A percentile compares a stretch with the other conserved stretches of the same genome.
phyloP scores from a whole-genome alignment of 1,284 basidiomycete species.

The Coriolopsis trogii region DNA sequence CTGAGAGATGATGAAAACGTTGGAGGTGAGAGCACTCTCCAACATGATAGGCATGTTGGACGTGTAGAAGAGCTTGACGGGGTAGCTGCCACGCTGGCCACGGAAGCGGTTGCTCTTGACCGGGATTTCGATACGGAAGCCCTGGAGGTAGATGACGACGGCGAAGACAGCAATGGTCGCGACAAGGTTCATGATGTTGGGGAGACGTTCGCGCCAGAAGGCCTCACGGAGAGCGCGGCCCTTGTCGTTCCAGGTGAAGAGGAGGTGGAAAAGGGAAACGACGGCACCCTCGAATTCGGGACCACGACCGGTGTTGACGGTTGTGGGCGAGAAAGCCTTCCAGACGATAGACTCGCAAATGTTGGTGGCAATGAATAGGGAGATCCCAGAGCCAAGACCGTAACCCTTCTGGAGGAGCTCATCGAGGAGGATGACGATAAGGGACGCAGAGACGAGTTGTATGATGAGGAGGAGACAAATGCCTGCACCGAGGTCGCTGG shows the following conservation, averaged over 20 bases:
- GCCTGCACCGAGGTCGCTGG: conserved; percentile 92
- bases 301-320: conserved; percentile 96
- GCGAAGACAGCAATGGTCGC: conserved; percentile 93
- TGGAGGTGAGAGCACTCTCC: conserved; percentile 90
- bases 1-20: conserved; percentile 96
- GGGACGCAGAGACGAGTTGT: conserved; percentile 90
- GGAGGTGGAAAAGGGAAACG: conserved; percentile 94
- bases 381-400: conserved; percentile 97
- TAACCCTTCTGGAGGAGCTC: conserved; percentile 99
- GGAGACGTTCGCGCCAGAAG: conserved; percentile 96
- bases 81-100: conserved; percentile 93
- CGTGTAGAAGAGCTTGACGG: conserved; percentile 99
- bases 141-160: conserved; percentile 97
- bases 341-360: conserved; percentile 99
- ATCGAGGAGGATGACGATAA: conserved; percentile 98
- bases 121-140: conserved; percentile 98
- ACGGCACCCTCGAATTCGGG: conserved; percentile 98
- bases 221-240: conserved; percentile 96
- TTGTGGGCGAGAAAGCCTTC: conserved; percentile 99
- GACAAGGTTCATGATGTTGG: conserved; percentile 97
- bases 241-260: conserved; percentile 99
- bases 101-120: conserved; percentile 97
- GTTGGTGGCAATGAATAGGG: conserved; percentile 99
- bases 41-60: conserved; percentile 99
- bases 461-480: conserved; percentile 96